Base-by-base conservation (phyloP, 306 rosid species). In the Fragaria ananassa region DNA sequence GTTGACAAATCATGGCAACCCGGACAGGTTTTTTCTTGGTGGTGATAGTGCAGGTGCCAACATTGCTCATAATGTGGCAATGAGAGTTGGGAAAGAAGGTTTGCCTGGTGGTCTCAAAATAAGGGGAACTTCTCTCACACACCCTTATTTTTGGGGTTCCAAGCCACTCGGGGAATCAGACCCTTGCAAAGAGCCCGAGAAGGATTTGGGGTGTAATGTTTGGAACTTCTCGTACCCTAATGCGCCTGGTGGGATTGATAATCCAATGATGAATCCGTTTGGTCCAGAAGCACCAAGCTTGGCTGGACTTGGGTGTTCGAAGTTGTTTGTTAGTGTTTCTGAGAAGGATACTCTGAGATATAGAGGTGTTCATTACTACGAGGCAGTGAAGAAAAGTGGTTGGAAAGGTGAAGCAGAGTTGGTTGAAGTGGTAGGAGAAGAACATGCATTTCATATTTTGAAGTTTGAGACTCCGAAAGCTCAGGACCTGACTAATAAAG, bases 11-110 rank as follows among this genome's bases (percentile, higher is more conserved):
- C 81, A 84, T 6, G 95, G 80, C 7, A 83, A 84, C 23, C 76
- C 68, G 23, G 78, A 11, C 14, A 72, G 63, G 10, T 7, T 87
- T 2, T 87, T 70, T 49, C 46, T 87, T 0, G 91, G 87, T 0
- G 90, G 92, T 1, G 90, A 88, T 0, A 84, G 91, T 17, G 80
- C 89, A 2, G 92, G 90, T 42, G 88, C 63, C 6, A 86, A 84
- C 21, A 42, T 84, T 31, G 89, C 70, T 10, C 90, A 90, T 13
- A 86, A 81, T 45, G 42, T 81, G 8, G 79, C 77, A 2, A 83
- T 87, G 86, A 84, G 80, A 65, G 80, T 84, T 5, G 89, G 89
- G n/a, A 79, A 67, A 10, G 90, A 87, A 62, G 50, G 35, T 27
- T 74, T 89, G 74, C 79, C 79, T 3, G 76, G 77, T 35, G 83